Percentiles rank a stretch among this genome's conserved stretches.
phyloP scores from a whole-genome alignment of 2,329 filamentous ascomycete species.

The Lizonia empirigonia region DNA sequence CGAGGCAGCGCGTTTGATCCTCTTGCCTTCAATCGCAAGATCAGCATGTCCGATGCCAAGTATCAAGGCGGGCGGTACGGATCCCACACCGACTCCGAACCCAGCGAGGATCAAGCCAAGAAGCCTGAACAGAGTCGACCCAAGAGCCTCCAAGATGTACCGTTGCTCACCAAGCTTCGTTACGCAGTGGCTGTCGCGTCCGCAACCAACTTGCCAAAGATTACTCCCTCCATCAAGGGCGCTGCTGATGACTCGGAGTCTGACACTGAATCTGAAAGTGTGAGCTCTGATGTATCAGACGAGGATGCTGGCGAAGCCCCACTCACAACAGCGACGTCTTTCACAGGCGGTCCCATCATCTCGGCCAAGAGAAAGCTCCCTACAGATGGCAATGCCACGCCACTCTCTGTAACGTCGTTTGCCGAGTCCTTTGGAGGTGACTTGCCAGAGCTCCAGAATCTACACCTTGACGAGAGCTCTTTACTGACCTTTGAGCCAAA shows the following conservation, averaged over 20 bases:
- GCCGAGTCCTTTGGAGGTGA: slow-evolving; percentile 43
- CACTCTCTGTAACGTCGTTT: slow-evolving; percentile 43
- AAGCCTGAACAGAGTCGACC: slow-evolving; percentile 10
- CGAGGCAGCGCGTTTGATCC: slow-evolving; percentile 58
- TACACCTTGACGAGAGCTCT: slow-evolving; percentile 38
- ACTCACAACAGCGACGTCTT: slow-evolving; percentile 14
- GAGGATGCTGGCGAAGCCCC: slow-evolving; percentile 30
- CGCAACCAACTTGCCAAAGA: slow-evolving; percentile 23
- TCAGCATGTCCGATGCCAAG: slow-evolving; percentile 58
- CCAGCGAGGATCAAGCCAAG: neutral
- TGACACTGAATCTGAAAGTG: slow-evolving; percentile 32
- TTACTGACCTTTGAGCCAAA: slow-evolving; percentile 41
- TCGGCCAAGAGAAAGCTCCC: slow-evolving; percentile 43
- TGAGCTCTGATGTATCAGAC: slow-evolving; percentile 22
- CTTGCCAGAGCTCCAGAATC: slow-evolving; percentile 28
- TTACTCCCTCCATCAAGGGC: slow-evolving; percentile 20
- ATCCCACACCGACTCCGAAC: slow-evolving; percentile 17
- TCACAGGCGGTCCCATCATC: slow-evolving; percentile 25
- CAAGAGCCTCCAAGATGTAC: slow-evolving; percentile 36
- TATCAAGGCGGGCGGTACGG: slow-evolving; percentile 58
- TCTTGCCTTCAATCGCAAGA: slow-evolving; percentile 56
- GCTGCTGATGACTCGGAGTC: slow-evolving; percentile 37
- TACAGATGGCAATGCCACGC: slow-evolving; percentile 45
- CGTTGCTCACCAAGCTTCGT: slow-evolving; percentile 41
- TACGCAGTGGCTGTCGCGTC: slow-evolving; percentile 36